phyloP scores from a whole-genome alignment of 148 eudicot species.

The Fallopia convolvulus region DNA sequence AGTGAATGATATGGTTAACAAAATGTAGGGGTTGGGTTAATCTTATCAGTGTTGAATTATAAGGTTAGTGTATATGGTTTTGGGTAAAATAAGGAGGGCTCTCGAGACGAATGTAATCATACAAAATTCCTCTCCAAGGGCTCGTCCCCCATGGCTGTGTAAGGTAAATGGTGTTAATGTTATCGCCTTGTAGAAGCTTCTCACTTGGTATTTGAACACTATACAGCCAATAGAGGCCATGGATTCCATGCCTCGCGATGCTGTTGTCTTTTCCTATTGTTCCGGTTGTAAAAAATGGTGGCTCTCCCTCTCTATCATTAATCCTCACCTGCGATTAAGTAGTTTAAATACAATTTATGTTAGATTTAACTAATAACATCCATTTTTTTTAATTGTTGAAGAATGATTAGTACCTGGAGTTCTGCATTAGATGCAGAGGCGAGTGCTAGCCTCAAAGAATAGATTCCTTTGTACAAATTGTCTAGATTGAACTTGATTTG shows the following conservation, averaged over 20 bases:
- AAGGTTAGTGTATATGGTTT: constrained; percentile 8
- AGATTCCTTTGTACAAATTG: constrained; percentile 34
- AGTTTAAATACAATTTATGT: not conserved
- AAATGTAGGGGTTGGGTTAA: not conserved
- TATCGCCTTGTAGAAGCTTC: constrained; percentile 28
- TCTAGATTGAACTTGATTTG: constrained; percentile 74
- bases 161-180: constrained; percentile 30
- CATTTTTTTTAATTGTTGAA: not conserved
- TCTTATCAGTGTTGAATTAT: not conserved
- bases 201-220: constrained; percentile 36
- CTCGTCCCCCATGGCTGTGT: constrained; percentile 42
- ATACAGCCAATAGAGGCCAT: constrained; percentile 54
- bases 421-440: constrained; percentile 79
- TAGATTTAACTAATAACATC: not conserved
- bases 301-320: constrained; percentile 38
- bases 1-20: not conserved
- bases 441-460: constrained; percentile 66
- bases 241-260: constrained; percentile 33
- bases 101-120: constrained; percentile 67
- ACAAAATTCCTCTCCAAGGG: constrained; percentile 59
- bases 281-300: constrained; percentile 47
- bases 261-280: constrained; percentile 54
- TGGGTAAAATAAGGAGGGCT: constrained; percentile 27
- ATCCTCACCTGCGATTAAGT: constrained; percentile 35
- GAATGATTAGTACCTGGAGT: constrained; percentile 39